Evolutionary conservation across 2,329 filamentous ascomycete species (phyloP).

Genomic region (Helminthosporium solani): DNA sequence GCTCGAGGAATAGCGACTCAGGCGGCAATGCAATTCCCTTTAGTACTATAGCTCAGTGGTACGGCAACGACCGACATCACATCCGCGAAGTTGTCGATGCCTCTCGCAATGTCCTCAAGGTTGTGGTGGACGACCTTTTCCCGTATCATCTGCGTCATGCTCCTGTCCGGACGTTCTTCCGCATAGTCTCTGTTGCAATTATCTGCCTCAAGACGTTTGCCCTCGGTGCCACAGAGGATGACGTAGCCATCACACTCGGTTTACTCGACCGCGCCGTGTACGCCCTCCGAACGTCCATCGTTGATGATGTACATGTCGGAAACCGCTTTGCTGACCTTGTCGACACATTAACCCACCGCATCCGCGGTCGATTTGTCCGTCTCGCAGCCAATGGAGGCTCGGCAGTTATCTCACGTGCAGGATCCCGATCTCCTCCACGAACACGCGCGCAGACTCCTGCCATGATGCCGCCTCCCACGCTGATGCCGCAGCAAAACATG

Average conservation of each 20-base stretch:
- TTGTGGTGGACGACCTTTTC: conserved; percentile 74
- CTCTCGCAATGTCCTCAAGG: conserved; percentile 71
- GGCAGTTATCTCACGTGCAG: conserved; percentile 41
- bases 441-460: conserved; percentile 28
- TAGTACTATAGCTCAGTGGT: conserved; percentile 50
- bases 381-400: conserved; percentile 54
- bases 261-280: conserved; percentile 74
- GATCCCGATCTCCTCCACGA: conserved; percentile 25
- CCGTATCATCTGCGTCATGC: conserved; percentile 80
- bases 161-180: conserved; percentile 80
- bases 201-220: conserved; percentile 83
- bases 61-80: conserved; percentile 61
- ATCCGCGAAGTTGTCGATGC: conserved; percentile 74
- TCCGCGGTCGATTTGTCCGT: conserved; percentile 69
- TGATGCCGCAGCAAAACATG: conserved; percentile 13
- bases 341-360: conserved; percentile 72
- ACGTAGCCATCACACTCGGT: conserved; percentile 72
- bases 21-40: conserved; percentile 44
- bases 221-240: conserved; percentile 73
- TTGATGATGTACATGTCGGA: conserved; percentile 83
- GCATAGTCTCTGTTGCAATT: conserved; percentile 82
- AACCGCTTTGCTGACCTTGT: conserved; percentile 80
- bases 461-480: conserved; percentile 34
- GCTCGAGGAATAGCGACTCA: conserved; percentile 20
- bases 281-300: conserved; percentile 73